Evolutionary conservation across 495 filamentous ascomycete genomes (phyloP).

Genomic region (Aspergillus saccharolyticus): DNA sequence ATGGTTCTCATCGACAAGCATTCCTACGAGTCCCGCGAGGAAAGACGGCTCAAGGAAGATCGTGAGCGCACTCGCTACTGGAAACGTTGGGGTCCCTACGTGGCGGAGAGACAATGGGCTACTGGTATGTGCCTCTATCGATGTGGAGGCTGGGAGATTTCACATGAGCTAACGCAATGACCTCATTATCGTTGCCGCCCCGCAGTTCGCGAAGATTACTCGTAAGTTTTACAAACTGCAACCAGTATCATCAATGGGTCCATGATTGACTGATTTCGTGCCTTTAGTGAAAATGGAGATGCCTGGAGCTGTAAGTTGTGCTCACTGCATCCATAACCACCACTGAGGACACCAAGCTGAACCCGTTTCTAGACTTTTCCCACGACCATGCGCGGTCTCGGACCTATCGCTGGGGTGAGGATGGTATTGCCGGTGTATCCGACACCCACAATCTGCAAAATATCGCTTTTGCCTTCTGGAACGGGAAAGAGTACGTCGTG

Average conservation of each 20-base stretch:
- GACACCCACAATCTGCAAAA: slow-evolving; percentile 88
- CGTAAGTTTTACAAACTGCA: slow-evolving; percentile 44
- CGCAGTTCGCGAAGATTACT: slow-evolving; percentile 91
- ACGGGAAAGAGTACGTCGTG: slow-evolving; percentile 77
- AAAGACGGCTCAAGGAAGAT: slow-evolving; percentile 83
- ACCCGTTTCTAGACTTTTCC: slow-evolving; percentile 63
- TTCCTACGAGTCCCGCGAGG: slow-evolving; percentile 80
- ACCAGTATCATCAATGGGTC: background rate
- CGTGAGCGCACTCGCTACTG: slow-evolving; percentile 75
- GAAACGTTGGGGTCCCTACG: slow-evolving; percentile 82
- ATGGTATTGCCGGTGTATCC: slow-evolving; percentile 93
- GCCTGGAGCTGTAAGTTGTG: slow-evolving; percentile 83
- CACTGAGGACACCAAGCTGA: slow-evolving; percentile 2
- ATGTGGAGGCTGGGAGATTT: slow-evolving; percentile 1
- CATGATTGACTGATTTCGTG: slow-evolving; percentile 8
- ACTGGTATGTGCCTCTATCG: slow-evolving; percentile 53
- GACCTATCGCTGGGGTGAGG: slow-evolving; percentile 91
- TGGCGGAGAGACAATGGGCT: slow-evolving; percentile 76
- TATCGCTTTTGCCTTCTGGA: slow-evolving; percentile 96
- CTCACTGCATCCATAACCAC: background rate
- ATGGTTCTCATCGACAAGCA: slow-evolving; percentile 89
- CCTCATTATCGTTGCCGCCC: slow-evolving; percentile 11
- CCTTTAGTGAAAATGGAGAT: slow-evolving; percentile 65
- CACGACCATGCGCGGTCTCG: slow-evolving; percentile 87
- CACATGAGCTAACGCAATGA: slow-evolving; percentile 24